A percentile compares a stretch with the other conserved stretches of the same genome.
phyloP scores from a whole-genome alignment of 108 stramenopile species.

The Halocafeteria seosinensis region DNA sequence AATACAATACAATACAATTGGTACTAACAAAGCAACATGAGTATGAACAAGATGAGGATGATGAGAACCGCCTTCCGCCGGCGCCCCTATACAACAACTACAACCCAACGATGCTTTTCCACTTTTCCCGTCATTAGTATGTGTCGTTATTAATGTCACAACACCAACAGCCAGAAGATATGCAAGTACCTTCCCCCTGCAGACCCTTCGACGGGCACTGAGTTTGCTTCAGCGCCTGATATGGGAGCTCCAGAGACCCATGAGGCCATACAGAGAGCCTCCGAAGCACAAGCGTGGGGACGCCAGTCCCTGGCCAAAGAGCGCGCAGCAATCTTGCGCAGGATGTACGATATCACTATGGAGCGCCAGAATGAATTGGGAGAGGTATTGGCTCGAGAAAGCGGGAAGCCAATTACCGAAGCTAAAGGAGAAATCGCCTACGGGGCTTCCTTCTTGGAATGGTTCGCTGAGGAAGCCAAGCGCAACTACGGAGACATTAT shows the following conservation, averaged over 20 bases:
- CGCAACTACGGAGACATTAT: conserved; percentile 42
- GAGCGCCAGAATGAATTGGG: conserved; percentile 24
- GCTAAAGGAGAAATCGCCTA: conserved; percentile 64
- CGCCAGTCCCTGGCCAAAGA: neutral
- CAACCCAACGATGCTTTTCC: no score
- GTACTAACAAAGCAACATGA: no score
- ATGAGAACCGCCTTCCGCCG: no score
- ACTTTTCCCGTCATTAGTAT: no score
- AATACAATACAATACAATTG: no score
- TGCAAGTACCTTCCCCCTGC: neutral
- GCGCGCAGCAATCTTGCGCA: neutral
- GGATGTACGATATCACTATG: neutral
- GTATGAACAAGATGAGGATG: no score
- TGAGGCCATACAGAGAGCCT: neutral
- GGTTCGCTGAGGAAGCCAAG: conserved; percentile 62
- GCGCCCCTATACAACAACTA: no score
- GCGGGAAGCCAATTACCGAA: conserved; percentile 78
- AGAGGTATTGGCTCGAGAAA: conserved; percentile 67
- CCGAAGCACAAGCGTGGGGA: neutral
- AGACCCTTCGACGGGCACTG: neutral
- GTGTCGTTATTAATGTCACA: no score
- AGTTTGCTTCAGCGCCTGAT: neutral
- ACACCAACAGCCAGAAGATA: no score
- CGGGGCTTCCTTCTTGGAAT: conserved; percentile 59
- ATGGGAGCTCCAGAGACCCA: neutral